phyloP scores from a whole-genome alignment of 2,329 filamentous ascomycete genomes.

The Paecilomyces fulvus region DNA sequence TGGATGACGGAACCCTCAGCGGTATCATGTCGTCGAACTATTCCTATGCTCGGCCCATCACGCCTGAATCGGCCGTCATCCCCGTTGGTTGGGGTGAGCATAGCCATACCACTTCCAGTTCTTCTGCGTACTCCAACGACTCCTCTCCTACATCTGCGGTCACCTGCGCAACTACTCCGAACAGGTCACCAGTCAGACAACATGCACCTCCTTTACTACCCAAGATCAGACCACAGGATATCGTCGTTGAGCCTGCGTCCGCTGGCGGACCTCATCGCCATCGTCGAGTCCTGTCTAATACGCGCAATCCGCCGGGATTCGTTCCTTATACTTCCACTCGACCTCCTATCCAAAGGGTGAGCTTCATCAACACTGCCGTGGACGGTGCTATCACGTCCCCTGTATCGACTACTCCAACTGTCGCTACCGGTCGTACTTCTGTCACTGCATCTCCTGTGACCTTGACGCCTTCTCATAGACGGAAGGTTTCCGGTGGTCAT shows the following conservation, averaged over 20 bases:
- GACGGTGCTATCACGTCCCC: slow-evolving; percentile 39
- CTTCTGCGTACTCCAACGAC: slow-evolving; percentile 58
- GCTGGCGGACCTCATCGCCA: slow-evolving; percentile 47
- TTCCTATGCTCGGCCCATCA: slow-evolving; percentile 36
- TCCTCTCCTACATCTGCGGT: slow-evolving; percentile 61
- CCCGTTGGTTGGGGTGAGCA: slow-evolving; percentile 35
- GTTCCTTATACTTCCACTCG: slow-evolving; percentile 41
- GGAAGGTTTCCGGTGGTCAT: slow-evolving; percentile 32
- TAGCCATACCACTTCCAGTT: slow-evolving; percentile 56
- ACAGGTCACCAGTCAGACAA: slow-evolving; percentile 65
- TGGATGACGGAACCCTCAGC: slow-evolving; percentile 1
- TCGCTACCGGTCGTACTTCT: slow-evolving; percentile 24
- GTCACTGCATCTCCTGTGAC: slow-evolving; percentile 58
- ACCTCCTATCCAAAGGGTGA: slow-evolving; percentile 34
- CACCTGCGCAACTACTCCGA: slow-evolving; percentile 62
- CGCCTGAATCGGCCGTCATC: slow-evolving; percentile 30
- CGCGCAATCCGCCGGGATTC: slow-evolving; percentile 43
- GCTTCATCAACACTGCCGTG: slow-evolving; percentile 38
- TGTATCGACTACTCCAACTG: slow-evolving; percentile 29
- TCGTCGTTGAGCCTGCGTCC: slow-evolving; percentile 56
- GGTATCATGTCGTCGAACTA: slow-evolving; percentile 34
- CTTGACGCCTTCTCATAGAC: slow-evolving; percentile 39
- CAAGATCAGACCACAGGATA: slow-evolving; percentile 79
- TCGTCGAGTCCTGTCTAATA: slow-evolving; percentile 46
- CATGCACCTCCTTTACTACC: slow-evolving; percentile 68